Base-by-base conservation (phyloP, 768 basidiomycete genomes). In the Boletus rubescentipes region DNA sequence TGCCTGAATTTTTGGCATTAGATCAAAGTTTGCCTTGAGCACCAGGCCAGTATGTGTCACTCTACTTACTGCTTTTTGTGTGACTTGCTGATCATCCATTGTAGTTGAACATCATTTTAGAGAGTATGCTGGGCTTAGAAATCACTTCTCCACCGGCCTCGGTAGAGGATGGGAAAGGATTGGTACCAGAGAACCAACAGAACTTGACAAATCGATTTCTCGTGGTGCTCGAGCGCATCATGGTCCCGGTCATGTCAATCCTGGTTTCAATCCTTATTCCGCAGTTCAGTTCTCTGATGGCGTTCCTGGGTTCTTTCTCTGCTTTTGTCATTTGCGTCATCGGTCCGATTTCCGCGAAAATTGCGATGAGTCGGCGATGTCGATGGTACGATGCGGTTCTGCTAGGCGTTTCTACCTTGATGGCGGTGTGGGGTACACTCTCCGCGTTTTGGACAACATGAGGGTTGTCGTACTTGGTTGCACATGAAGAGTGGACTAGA, bases 271-370 rank as follows among this genome's bases (percentile, higher is more conserved):
- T 93, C 53, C 66, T 81, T 47, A 69, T 94, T 20, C 93, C 93
- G 6, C 81, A 89, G 49, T 95, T 95, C 70, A 84, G 86, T 58
- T 78, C 84, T 5, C 75, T 87, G 70, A 93, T 94, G 89, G 90
- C 92, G 1, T 90, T 97, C 69, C 75, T 98, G 48, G 95, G 95
- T 3, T 86, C 91, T n/a, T 92, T 93, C 68, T 85, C 87, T 34
- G 89, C 92, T 0, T 85, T 85, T 59, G 73, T 85, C 63, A 78
- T 92, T 21, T 89, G 88, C 57, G 79, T 90, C 21, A 84, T 91
- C 54, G 83, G 87, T 10, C 94, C 93, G 5, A 75, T 95, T 36
- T 74, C 81, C 23, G 88, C 87, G 5, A 89, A 89, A 66, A 73
- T 87, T 15, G 77, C 76, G 45, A 72, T 92, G 52, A 74, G 79